Conservation (phyloP, 371 early-diverging fungal species). For the Rhizopus microsporus region DNA sequence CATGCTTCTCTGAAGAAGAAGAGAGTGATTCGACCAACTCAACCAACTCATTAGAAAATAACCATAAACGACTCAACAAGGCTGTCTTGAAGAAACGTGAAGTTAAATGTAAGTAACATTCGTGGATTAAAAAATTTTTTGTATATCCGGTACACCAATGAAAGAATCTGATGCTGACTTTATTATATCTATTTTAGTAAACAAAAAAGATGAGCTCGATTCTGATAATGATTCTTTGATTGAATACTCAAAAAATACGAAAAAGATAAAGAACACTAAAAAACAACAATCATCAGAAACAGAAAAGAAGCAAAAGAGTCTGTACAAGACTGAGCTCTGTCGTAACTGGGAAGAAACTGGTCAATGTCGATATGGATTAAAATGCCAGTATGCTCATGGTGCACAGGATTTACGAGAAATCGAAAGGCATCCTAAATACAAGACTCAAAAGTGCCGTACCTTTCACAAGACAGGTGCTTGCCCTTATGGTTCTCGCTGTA, state of each 20-base stretch:
- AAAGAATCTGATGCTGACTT: background rate
- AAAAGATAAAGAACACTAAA: background rate
- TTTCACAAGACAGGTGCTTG: conserved; percentile 89
- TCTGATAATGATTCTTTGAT: conserved; percentile 4
- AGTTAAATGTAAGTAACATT: background rate
- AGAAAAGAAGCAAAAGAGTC: conserved; percentile 7
- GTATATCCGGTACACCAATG: background rate
- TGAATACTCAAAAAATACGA: conserved; percentile 1
- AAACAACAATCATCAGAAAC: background rate
- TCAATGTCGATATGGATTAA: conserved; percentile 88
- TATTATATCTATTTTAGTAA: background rate
- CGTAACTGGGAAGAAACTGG: conserved; percentile 87
- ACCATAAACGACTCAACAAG: too few species aligned
- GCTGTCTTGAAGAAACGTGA: background rate
- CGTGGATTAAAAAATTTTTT: background rate
- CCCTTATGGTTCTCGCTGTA: conserved; percentile 94
- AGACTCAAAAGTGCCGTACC: conserved; percentile 88
- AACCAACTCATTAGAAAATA: background rate
- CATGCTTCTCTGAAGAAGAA: background rate
- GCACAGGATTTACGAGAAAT: conserved; percentile 79
- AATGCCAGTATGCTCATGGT: conserved; percentile 97
- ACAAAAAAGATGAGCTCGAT: background rate
- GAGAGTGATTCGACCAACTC: background rate
- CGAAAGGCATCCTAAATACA: conserved; percentile 95
- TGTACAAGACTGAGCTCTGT: conserved; percentile 33